Evolutionary conservation across 305 asterid genomes (phyloP), one percentile per base, ranked within the genome.

Genomic region (Coffea humblotiana): DNA sequence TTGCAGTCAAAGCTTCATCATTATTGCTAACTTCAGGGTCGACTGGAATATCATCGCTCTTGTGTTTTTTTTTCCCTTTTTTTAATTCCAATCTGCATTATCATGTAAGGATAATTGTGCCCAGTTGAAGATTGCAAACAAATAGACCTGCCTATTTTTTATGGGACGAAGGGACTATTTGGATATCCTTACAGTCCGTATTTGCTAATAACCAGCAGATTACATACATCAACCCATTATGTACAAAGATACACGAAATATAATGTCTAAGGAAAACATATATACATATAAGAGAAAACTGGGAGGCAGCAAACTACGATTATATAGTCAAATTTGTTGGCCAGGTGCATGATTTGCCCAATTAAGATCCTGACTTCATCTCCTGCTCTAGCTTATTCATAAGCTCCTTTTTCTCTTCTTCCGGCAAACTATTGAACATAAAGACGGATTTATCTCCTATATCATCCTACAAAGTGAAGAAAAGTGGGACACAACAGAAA

Each of bases 401-500:
- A 67, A 92, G 80, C 25, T 86, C 89, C 35, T 81, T 86, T 79
- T 92, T 92, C 87, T 90, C 98, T 71, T 87, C 91, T 70, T 88
- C 87, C 3, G 94, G 80, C 80, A 93, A 83, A 6, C 92, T 92
- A 74, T 93, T 89, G 93, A 93, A 95, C 78, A 88, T 89, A 87
- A 95, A 95, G 77, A 95, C 95, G 0, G 98, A 93, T 86, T 95
- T 93, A 71, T 95, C 99, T 47, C 99, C 98, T 61, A 95, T 93
- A 49, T 93, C 99, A 86, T 95, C 99, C 99, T 93, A 84, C 84
- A 77, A 75, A 72, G 43, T 1, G 35, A 76, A 77, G n/a, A 81
- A 71, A 69, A 66, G 2, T 29, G 12, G 18, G 47, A 47, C 43
- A 37, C 5, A 37, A 64, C 68, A 58, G 4, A 75, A 63, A 18